A percentile compares a stretch with the other conserved stretches of the same genome.
Evolutionary conservation across 2,329 filamentous ascomycete species (phyloP).

Genomic region (Arachnopeziza araneosa): DNA sequence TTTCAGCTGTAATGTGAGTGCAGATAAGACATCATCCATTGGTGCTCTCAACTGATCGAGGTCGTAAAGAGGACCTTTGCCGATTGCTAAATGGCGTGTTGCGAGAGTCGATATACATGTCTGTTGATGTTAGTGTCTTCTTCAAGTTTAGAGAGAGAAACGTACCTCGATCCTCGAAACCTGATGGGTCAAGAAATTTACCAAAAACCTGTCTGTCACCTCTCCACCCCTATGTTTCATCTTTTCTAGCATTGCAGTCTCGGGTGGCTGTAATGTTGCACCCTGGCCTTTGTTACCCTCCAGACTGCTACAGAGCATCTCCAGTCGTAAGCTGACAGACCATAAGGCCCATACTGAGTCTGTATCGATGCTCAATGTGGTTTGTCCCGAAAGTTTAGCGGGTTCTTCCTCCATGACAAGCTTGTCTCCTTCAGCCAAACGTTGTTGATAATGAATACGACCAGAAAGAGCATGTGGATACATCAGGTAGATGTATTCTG

Average conservation of each 20-base stretch:
- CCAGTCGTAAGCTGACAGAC: slow-evolving; percentile 80
- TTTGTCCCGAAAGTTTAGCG: slow-evolving; percentile 56
- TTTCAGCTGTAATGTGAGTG: slow-evolving; percentile 54
- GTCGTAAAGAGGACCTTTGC: slow-evolving; percentile 54
- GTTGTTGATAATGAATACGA: slow-evolving; percentile 62
- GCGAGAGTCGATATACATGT: slow-evolving; percentile 75
- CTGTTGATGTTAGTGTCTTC: slow-evolving; percentile 39
- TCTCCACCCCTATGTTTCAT: slow-evolving; percentile 71
- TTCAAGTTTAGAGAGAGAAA: slow-evolving; percentile 10
- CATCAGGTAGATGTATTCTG: slow-evolving; percentile 90
- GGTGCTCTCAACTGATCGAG: slow-evolving; percentile 71
- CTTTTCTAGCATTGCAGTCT: slow-evolving; percentile 74
- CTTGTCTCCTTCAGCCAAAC: slow-evolving; percentile 23
- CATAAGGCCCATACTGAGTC: slow-evolving; percentile 77
- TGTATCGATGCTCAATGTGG: slow-evolving; percentile 70
- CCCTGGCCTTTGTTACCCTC: slow-evolving; percentile 56
- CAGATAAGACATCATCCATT: slow-evolving; percentile 65
- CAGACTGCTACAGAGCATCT: slow-evolving; percentile 88
- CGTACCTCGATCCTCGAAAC: slow-evolving; percentile 88
- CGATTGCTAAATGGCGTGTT: slow-evolving; percentile 72
- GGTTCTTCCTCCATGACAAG: slow-evolving; percentile 43
- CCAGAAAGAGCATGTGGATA: slow-evolving; percentile 86
- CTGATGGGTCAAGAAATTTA: slow-evolving; percentile 91
- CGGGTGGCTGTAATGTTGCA: slow-evolving; percentile 65
- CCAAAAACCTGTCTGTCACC: slow-evolving; percentile 79